These are phyloP conservation scores for Pisolithus tinctorius DNA, from an alignment of 768 basidiomycete species.

Conservation along the genomic window DNA sequence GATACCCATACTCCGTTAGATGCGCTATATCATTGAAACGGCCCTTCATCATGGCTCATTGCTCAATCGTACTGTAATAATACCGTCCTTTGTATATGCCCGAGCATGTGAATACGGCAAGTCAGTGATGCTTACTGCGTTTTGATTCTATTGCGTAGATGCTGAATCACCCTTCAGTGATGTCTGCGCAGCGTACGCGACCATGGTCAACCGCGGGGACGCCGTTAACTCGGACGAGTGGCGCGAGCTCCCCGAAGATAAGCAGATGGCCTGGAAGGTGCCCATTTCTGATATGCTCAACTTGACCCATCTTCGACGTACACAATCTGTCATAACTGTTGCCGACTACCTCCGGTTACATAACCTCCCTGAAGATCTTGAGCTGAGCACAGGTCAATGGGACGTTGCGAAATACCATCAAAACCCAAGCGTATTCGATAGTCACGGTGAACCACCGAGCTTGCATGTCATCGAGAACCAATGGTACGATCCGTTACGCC, in stretches of 20 bases:
- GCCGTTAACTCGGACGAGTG: constrained; percentile 37
- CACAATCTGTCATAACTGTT: constrained; percentile 34
- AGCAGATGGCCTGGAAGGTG: constrained; percentile 31
- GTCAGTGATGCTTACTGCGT: constrained; percentile 6
- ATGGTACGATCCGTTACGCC: constrained; percentile 33
- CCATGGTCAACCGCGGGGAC: constrained; percentile 41
- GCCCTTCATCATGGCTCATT: constrained; percentile 36
- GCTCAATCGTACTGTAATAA: constrained; percentile 36
- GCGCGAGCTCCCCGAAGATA: constrained; percentile 30
- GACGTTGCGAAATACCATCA: constrained; percentile 28
- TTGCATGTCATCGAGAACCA: constrained; percentile 32
- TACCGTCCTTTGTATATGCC: constrained; percentile 42
- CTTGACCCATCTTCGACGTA: constrained; percentile 32
- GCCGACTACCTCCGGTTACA: constrained; percentile 39
- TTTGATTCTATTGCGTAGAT: neutral
- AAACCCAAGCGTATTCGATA: constrained; percentile 22
- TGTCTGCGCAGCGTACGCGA: constrained; percentile 34
- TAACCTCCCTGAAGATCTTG: constrained; percentile 25
- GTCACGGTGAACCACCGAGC: constrained; percentile 14
- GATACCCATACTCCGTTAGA: constrained; percentile 18
- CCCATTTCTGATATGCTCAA: constrained; percentile 36
- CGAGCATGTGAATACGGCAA: constrained; percentile 34
- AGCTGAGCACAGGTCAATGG: constrained; percentile 35
- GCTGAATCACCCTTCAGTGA: constrained; percentile 13
- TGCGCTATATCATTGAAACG: constrained; percentile 45